Conservation (phyloP, 441 rosid genomes). For the Brassica hybrid region DNA sequence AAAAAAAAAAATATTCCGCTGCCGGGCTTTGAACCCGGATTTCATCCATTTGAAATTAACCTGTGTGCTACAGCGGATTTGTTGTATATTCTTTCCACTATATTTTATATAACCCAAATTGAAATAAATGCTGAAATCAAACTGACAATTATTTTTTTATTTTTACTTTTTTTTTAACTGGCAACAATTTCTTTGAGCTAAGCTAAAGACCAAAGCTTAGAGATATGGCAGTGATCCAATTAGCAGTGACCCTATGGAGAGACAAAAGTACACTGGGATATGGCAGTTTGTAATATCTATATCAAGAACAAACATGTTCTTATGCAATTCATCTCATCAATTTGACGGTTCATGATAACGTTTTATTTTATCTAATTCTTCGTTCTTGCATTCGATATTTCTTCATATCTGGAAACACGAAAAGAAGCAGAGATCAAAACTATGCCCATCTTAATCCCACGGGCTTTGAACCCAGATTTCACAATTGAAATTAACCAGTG, state of each 20-base stretch:
- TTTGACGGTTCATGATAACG: background rate
- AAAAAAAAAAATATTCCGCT: background rate
- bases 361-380: background rate
- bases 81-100: too few species aligned
- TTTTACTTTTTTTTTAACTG: too few species aligned
- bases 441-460: background rate
- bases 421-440: background rate
- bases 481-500: background rate
- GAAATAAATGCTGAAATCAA: too few species aligned
- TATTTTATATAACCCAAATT: too few species aligned
- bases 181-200: background rate
- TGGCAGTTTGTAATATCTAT: background rate
- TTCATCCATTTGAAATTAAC: background rate
- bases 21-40: background rate
- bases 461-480: background rate
- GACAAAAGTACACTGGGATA: background rate
- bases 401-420: background rate
- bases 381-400: background rate
- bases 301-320: background rate
- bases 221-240: background rate
- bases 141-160: too few species aligned
- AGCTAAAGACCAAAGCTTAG: background rate
- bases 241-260: background rate
- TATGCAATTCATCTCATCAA: background rate
- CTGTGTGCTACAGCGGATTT: background rate